Evolutionary conservation across 345 rosid species (phyloP).

Genomic region (Pistacia integerrima): DNA sequence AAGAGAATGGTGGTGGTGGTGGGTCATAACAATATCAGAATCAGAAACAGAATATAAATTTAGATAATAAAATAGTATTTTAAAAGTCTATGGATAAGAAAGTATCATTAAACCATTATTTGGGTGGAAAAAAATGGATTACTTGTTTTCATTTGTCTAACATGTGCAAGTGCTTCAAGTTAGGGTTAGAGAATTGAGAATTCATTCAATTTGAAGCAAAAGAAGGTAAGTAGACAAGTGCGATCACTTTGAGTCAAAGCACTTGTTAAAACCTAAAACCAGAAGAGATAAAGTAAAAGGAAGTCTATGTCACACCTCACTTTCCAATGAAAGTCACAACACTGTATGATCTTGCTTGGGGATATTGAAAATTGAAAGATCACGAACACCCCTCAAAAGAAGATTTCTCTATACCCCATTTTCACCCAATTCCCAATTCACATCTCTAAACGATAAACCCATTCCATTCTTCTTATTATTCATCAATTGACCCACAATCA

Average conservation of each 20-base stretch:
- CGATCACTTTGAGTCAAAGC: constrained; percentile 21
- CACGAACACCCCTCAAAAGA: constrained; percentile 34
- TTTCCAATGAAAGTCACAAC: constrained; percentile 44
- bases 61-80: too few relatives aligned
- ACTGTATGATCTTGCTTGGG: constrained; percentile 61
- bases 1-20: too few relatives aligned
- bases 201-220: background rate
- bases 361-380: constrained; percentile 38
- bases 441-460: constrained; percentile 14
- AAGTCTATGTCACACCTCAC: constrained; percentile 33
- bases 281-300: constrained; percentile 16
- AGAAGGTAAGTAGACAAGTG: constrained; percentile 8
- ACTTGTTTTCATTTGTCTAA: background rate
- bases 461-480: constrained; percentile 8
- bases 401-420: constrained; percentile 26
- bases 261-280: constrained; percentile 24
- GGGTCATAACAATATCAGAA: too few relatives aligned
- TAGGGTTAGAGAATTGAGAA: background rate
- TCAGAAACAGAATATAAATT: too few relatives aligned
- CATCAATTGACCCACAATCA: background rate
- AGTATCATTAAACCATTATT: too few relatives aligned
- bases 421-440: constrained; percentile 30
- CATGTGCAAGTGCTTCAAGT: background rate
- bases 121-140: too few relatives aligned
- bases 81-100: too few relatives aligned